Percentiles rank a stretch among this genome's conserved stretches.
phyloP scores from a whole-genome alignment of 2,329 filamentous ascomycete genomes.

The Talaromyces sp. region DNA sequence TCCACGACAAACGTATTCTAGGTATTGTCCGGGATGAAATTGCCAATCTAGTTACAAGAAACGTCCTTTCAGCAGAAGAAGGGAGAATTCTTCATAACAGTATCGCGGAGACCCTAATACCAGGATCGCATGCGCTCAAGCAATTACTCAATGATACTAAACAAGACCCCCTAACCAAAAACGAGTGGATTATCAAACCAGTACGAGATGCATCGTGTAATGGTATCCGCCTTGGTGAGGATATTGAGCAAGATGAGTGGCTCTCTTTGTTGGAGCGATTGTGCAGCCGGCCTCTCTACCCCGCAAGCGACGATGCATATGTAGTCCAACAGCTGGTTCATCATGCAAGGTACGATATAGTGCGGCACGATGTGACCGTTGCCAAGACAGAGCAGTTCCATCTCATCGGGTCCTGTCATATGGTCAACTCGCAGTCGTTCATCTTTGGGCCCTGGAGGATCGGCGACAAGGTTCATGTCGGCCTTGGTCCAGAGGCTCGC shows the following conservation, averaged over 20 bases:
- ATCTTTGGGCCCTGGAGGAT: slow-evolving; percentile 19
- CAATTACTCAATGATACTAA: slow-evolving; percentile 12
- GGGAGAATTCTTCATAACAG: slow-evolving; percentile 19
- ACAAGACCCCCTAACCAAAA: slow-evolving; percentile 15
- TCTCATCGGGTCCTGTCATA: slow-evolving; percentile 26
- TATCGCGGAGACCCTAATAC: slow-evolving; percentile 22
- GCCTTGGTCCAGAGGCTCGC: not conserved
- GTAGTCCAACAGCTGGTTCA: slow-evolving; percentile 22
- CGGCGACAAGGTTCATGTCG: slow-evolving; percentile 24
- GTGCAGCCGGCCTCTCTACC: slow-evolving; percentile 2
- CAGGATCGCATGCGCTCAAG: slow-evolving; percentile 24
- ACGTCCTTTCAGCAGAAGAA: slow-evolving; percentile 19
- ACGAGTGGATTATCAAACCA: slow-evolving; percentile 25
- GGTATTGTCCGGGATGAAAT: slow-evolving; percentile 27
- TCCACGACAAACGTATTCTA: slow-evolving; percentile 32
- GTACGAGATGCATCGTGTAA: slow-evolving; percentile 21
- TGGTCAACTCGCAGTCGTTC: slow-evolving; percentile 22
- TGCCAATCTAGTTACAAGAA: slow-evolving; percentile 17
- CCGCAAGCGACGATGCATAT: slow-evolving; percentile 14
- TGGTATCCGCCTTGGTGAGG: slow-evolving; percentile 24
- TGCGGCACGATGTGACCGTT: slow-evolving; percentile 14
- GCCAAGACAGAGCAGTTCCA: slow-evolving; percentile 11
- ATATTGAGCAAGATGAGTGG: slow-evolving; percentile 20
- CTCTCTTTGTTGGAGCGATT: slow-evolving; percentile 18
- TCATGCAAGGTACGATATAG: slow-evolving; percentile 21